phyloP scores from a whole-genome alignment of 108 stramenopile genomes.

The Seminavis robusta region DNA sequence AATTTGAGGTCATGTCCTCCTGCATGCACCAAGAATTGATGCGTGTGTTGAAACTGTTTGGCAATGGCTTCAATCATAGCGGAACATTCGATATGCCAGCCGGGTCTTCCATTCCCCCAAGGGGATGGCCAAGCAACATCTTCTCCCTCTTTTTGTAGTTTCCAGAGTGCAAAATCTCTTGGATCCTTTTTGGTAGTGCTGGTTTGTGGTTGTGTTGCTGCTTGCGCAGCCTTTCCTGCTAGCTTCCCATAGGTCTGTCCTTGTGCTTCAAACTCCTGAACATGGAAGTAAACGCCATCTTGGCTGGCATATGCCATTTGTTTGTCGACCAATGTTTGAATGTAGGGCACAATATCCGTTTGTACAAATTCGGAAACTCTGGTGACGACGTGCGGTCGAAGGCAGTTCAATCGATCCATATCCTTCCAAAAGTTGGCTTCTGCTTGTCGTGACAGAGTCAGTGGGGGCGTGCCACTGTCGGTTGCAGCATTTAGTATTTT shows the following conservation, averaged over 20 bases:
- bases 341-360: slow-evolving; percentile 84
- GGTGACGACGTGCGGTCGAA: slow-evolving; percentile 84
- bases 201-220: background rate
- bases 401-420: slow-evolving; percentile 63
- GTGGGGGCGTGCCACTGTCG: slow-evolving; percentile 33
- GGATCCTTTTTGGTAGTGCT: slow-evolving; percentile 62
- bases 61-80: slow-evolving; percentile 82
- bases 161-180: slow-evolving; percentile 99
- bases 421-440: slow-evolving; percentile 71
- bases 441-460: slow-evolving; percentile 56
- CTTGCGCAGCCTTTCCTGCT: slow-evolving; percentile 25
- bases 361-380: slow-evolving; percentile 92
- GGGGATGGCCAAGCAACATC: slow-evolving; percentile 81
- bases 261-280: slow-evolving; percentile 60
- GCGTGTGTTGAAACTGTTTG: slow-evolving; percentile 27
- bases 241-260: slow-evolving; percentile 82
- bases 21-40: slow-evolving; percentile 71
- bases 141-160: slow-evolving; percentile 52
- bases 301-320: slow-evolving; percentile 84
- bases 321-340: slow-evolving; percentile 63
- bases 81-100: slow-evolving; percentile 99
- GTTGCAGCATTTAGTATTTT: slow-evolving; percentile 84
- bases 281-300: slow-evolving; percentile 92
- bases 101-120: slow-evolving; percentile 95
- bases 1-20: slow-evolving; percentile 97